Conservation (phyloP, 192 early-diverging fungal species). For the Backusella westeae region DNA sequence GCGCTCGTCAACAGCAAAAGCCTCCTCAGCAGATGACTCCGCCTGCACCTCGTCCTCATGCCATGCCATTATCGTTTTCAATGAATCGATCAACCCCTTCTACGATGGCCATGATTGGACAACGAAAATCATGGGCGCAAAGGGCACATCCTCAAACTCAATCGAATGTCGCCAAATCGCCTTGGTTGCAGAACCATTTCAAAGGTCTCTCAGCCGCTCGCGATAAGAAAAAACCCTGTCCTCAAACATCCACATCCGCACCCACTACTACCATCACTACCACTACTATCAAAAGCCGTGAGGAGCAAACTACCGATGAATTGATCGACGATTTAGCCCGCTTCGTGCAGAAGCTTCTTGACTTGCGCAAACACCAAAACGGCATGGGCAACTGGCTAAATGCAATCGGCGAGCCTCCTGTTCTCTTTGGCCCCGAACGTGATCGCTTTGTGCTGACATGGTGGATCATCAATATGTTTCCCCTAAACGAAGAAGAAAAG, state of each 20-base stretch:
- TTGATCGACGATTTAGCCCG: conserved; percentile 11
- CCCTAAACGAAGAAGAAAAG: conserved; percentile 44
- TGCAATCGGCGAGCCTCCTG: conserved; percentile 36
- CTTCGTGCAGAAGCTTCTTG: conserved; percentile 5
- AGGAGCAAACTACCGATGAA: conserved; percentile 20
- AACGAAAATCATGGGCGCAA: conserved; percentile 18
- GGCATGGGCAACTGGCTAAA: conserved; percentile 20
- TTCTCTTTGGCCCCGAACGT: not conserved
- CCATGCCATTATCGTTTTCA: not conserved
- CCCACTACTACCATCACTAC: not conserved
- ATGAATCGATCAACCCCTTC: not conserved
- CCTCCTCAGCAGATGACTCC: not conserved
- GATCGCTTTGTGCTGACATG: conserved; percentile 31
- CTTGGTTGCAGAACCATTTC: conserved; percentile 19
- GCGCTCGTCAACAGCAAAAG: conserved; percentile 14
- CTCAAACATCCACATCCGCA: not conserved
- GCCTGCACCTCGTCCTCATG: not conserved
- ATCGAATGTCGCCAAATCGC: not conserved
- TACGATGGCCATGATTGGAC: not conserved
- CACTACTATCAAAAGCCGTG: not conserved
- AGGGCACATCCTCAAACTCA: conserved; percentile 23
- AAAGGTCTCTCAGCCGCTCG: conserved; percentile 11
- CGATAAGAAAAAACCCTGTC: not conserved
- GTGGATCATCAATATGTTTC: conserved; percentile 53
- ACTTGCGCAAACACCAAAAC: not conserved